These are phyloP conservation scores for Vaccinium corymbosum DNA, from an alignment of 148 eudicot genomes.

Conservation along the genomic window DNA sequence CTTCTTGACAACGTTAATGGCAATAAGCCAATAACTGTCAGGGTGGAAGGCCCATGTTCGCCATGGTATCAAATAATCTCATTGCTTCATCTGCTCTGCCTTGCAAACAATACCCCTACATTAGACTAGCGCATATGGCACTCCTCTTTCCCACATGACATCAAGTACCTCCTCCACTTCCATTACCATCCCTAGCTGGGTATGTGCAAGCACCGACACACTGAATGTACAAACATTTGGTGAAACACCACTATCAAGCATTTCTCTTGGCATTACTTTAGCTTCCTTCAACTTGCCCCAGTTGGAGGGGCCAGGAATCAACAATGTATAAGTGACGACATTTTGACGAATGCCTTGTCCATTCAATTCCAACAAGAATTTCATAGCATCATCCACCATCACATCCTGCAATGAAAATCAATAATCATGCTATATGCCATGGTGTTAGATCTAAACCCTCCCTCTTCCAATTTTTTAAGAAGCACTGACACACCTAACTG, in stretches of 20 bases:
- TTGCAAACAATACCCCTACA: slow-evolving; percentile 10
- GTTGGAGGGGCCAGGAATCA: slow-evolving; percentile 6
- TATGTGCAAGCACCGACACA: not conserved
- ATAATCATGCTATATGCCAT: not conserved
- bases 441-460: not conserved
- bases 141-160: slow-evolving; percentile 9
- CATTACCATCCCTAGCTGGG: slow-evolving; percentile 9
- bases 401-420: slow-evolving; percentile 8
- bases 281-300: not conserved
- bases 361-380: slow-evolving; percentile 5
- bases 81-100: not conserved
- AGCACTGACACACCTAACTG: too few species aligned
- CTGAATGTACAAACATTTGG: not conserved
- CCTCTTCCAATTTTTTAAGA: not conserved
- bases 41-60: not conserved
- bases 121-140: not conserved
- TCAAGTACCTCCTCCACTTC: not conserved
- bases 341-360: not conserved
- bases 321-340: slow-evolving; percentile 13
- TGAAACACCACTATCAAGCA: not conserved
- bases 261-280: not conserved
- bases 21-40: slow-evolving; percentile 2
- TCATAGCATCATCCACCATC: slow-evolving; percentile 7
- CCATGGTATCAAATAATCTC: not conserved
- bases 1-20: not conserved